Conservation (phyloP, 495 filamentous ascomycete species). For the Mycothermus thermophilus region DNA sequence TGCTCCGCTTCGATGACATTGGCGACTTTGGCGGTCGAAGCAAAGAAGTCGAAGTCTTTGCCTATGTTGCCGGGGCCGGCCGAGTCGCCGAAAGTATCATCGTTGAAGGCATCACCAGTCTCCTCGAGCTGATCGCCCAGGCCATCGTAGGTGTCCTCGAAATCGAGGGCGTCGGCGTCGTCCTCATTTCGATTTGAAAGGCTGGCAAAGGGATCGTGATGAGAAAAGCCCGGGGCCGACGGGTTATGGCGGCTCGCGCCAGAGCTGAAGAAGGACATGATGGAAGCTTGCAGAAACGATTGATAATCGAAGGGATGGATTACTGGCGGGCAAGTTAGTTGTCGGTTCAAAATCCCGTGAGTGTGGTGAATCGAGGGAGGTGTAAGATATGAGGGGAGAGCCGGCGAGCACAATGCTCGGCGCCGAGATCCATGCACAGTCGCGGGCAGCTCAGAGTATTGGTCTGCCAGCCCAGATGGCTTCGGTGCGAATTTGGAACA, state of each 20-base stretch:
- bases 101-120: constrained; percentile 88
- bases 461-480: too few relatives aligned
- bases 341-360: too few relatives aligned
- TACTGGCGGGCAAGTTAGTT: constrained; percentile 8
- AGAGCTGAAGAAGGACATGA: constrained; percentile 67
- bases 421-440: too few relatives aligned
- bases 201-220: constrained; percentile 81
- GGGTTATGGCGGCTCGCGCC: constrained; percentile 49
- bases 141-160: constrained; percentile 97
- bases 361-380: too few relatives aligned
- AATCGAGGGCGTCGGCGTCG: constrained; percentile 75
- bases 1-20: constrained; percentile 83
- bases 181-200: constrained; percentile 58
- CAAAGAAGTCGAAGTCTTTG: constrained; percentile 96
- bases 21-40: constrained; percentile 72
- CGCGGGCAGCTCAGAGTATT: too few relatives aligned
- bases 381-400: too few relatives aligned
- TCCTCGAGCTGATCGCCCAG: constrained; percentile 85
- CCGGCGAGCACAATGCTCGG: too few relatives aligned
- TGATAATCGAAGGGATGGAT: neutral
- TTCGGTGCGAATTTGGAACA: neutral
- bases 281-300: neutral
- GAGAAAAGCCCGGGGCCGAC: constrained; percentile 58
- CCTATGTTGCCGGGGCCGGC: constrained; percentile 41
- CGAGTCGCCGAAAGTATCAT: constrained; percentile 79